A percentile compares a stretch with the other conserved stretches of the same genome.
These are phyloP conservation scores for Schwanniomyces polymorphus DNA, from an alignment of 805 yeast genomes.

Conservation along the genomic window DNA sequence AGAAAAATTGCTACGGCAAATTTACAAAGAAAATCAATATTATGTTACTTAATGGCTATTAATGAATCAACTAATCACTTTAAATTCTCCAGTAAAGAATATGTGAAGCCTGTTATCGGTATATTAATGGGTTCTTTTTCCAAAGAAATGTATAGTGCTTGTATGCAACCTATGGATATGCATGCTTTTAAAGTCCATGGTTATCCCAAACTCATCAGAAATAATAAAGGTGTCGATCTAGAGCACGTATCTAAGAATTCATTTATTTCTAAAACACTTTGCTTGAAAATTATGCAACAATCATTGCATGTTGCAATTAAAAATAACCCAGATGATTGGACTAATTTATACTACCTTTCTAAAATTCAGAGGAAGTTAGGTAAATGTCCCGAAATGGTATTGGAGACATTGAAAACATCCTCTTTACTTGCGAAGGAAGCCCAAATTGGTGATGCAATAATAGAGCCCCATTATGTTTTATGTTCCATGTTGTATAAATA, in stretches of 20 bases:
- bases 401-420: slow-evolving; percentile 45
- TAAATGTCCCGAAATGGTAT: slow-evolving; percentile 25
- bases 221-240: slow-evolving; percentile 22
- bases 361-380: slow-evolving; percentile 57
- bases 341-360: slow-evolving; percentile 53
- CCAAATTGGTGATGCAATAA: slow-evolving; percentile 49
- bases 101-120: slow-evolving; percentile 35
- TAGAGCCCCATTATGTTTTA: slow-evolving; percentile 78
- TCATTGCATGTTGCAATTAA: slow-evolving; percentile 49
- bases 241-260: slow-evolving; percentile 20
- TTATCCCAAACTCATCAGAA: slow-evolving; percentile 33
- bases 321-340: slow-evolving; percentile 57
- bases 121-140: slow-evolving; percentile 56
- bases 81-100: slow-evolving; percentile 6
- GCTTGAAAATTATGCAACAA: slow-evolving; percentile 41
- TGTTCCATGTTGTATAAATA: slow-evolving; percentile 61
- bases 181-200: slow-evolving; percentile 50
- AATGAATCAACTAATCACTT: slow-evolving; percentile 31
- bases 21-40: slow-evolving; percentile 64
- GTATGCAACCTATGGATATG: slow-evolving; percentile 64
- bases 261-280: slow-evolving; percentile 17
- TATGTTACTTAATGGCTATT: slow-evolving; percentile 76
- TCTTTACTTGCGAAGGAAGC: slow-evolving; percentile 38
- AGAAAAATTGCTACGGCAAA: slow-evolving; percentile 60
- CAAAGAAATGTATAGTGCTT: slow-evolving; percentile 58